phyloP scores from a whole-genome alignment of 2,329 filamentous ascomycete species.

The Calonectria pteridis region DNA sequence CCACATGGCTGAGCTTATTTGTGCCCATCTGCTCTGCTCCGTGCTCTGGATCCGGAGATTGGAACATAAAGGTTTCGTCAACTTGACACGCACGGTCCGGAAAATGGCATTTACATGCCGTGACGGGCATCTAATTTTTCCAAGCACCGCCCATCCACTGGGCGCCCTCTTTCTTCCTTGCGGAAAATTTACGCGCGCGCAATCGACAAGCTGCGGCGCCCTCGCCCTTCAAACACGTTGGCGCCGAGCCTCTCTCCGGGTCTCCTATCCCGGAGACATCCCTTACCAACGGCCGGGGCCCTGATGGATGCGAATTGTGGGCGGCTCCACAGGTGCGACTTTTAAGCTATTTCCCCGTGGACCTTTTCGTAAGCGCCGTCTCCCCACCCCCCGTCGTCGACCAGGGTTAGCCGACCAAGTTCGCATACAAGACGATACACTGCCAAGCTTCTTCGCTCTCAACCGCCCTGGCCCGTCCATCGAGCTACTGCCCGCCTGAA shows the following conservation, averaged over 20 bases:
- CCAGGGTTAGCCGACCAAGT: constrained; percentile 12
- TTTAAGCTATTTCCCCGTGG: constrained; percentile 9
- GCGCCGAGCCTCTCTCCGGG: neutral
- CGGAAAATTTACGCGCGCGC: neutral
- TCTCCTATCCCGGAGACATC: neutral
- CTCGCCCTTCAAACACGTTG: neutral
- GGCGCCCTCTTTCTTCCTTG: neutral
- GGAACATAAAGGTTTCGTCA: constrained; percentile 19
- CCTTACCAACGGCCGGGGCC: neutral
- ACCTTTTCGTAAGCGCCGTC: constrained; percentile 18
- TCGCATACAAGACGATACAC: neutral
- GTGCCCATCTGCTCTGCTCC: constrained; percentile 12
- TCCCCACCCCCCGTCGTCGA: constrained; percentile 3
- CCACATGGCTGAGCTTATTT: constrained; percentile 30
- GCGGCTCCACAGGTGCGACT: neutral
- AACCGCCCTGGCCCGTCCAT: constrained; percentile 9
- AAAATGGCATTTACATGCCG: neutral
- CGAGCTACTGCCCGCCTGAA: neutral
- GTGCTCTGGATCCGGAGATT: constrained; percentile 30
- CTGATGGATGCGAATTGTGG: neutral
- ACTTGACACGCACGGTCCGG: neutral
- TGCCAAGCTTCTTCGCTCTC: constrained; percentile 23
- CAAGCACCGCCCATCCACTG: neutral
- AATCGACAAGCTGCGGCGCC: neutral
- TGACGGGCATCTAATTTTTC: neutral